Evolutionary conservation across 495 filamentous ascomycete genomes (phyloP), one percentile per base, ranked within the genome.

Genomic region (Ramalina intermedia): DNA sequence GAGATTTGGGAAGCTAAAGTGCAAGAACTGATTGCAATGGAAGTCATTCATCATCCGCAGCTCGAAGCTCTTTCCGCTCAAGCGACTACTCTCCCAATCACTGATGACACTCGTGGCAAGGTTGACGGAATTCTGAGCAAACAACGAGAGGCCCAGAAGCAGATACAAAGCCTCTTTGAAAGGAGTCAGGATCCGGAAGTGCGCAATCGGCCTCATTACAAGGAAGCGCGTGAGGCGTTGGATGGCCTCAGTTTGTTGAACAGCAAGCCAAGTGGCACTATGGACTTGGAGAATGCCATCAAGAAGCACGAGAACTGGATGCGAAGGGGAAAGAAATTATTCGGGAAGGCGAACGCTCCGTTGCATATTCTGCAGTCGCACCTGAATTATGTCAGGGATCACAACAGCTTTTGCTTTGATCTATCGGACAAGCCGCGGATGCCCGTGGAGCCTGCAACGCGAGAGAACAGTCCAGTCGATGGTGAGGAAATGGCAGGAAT

Each of bases 281-380:
- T 93, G 41, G 91, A 99, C 61, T 72, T 99, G 20, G 91, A 99
- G 59, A 87, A 86, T 55, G 87, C 96, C 60, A 85, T 94, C 62
- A 94, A 89, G 60, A 81, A 86, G 12, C 91, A 99, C 55, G 91
- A 96, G 57, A 93, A 99, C 61, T 99, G 91, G 91, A 99, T 99
- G 91, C 72, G 91, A 38, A 85, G 88, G 56, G 91, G 91, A 26
- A 99, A 99, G 67, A 96, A 96, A 66, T 68, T 99, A 0, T 99
- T 99, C 56, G 93, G 93, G 36, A 99, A 99, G 65, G 89, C 93
- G 3, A 99, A 99, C 62, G 91, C 91, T 3, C 91, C 91, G 11
- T 65, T 99, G 26, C 91, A 96, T 58, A 99, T 99, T 52, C 67
- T 99, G 23, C 85, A 85, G 51, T 79, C 77, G 21, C 89, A 99